Base-by-base conservation (phyloP, 169 alveolate genomes). In the Eimeria necatrix region DNA sequence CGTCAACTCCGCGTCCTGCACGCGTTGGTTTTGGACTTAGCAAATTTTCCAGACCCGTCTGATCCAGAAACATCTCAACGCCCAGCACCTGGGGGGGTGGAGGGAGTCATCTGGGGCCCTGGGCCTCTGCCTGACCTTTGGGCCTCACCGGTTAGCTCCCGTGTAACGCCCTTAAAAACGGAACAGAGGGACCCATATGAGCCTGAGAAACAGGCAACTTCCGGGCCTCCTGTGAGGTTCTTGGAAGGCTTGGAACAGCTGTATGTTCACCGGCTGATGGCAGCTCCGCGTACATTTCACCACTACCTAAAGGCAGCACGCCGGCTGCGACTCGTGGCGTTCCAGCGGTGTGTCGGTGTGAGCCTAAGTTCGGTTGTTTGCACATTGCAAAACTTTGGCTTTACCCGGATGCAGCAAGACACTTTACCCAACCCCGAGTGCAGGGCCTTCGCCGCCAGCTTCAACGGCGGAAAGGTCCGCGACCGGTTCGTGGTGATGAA, bases 221-320 rank as follows among this genome's bases (percentile, higher is more conserved):
- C 41, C 1, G 74, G 74, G 74, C 6, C 74, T 32, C 74, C 22
- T 3, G 24, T 22, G 80, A 24, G 51, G 49, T 46, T 48, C 32
- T 74, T 3, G 60, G 16, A 7, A 24, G 60, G 16, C 26, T 74
- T 41, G 20, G 61, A 74, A 53, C 59, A 74, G 59, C 59, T 74
- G 61, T 74, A 74, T 53, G 85, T 74, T 18, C 85, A 74, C 85
- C 85, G 20, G 16, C 20, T 74, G 61, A 74, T n/a, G 59, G 26
- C 85, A 51, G 22, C 85, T 74, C 85, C 85, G n/a, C 22, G 24
- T 9, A 8, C 85, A 7, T 41, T 74, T 5, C 9, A 18, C 49
- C 16, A 32, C 3, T 46, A 32, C 24, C 16, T 74, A 41, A 74
- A n/a, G n/a, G 20, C 59, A 8, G 59, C 61, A 1, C 4, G 18